Evolutionary conservation across 106 monocot species (phyloP).

Genomic region (Cymbidium sinense): DNA sequence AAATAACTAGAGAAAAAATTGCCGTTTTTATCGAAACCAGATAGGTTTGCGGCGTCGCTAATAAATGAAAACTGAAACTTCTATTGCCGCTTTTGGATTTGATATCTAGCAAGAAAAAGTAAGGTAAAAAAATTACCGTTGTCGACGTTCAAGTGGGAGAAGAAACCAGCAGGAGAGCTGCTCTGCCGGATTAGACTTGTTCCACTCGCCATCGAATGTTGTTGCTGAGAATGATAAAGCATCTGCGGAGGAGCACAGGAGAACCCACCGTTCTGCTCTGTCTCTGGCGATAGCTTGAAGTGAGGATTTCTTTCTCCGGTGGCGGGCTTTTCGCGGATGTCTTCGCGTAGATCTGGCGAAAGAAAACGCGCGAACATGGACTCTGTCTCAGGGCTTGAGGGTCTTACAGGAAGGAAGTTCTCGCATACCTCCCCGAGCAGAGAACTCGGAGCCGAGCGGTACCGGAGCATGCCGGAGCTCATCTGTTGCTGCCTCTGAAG

Average conservation of each 20-base stretch:
- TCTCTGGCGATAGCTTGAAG: slow-evolving; percentile 6
- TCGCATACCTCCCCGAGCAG: slow-evolving; percentile 70
- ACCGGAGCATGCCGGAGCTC: slow-evolving; percentile 67
- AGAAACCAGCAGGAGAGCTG: slow-evolving; percentile 60
- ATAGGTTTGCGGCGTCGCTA: not conserved
- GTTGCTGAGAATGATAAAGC: slow-evolving; percentile 44
- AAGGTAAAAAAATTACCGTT: slow-evolving; percentile 25
- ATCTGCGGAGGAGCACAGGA: slow-evolving; percentile 34
- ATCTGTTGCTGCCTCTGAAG: slow-evolving; percentile 42
- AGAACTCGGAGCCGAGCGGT: slow-evolving; percentile 79
- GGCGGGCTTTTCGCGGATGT: slow-evolving; percentile 22
- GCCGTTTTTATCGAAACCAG: slow-evolving; percentile 7
- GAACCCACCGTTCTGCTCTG: slow-evolving; percentile 14
- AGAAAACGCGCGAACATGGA: slow-evolving; percentile 70
- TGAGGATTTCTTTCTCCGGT: slow-evolving; percentile 7
- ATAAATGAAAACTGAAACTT: not conserved
- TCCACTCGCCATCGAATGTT: slow-evolving; percentile 23
- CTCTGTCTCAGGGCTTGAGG: slow-evolving; percentile 61
- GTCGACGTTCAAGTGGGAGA: slow-evolving; percentile 36
- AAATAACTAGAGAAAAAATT: not conserved
- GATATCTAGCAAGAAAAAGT: not conserved
- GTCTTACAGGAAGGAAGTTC: slow-evolving; percentile 47
- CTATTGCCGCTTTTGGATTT: not conserved
- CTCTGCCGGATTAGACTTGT: slow-evolving; percentile 40
- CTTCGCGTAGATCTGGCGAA: slow-evolving; percentile 39